Base-by-base conservation (phyloP, 2,329 filamentous ascomycete species). In the Beauveria caledonica region DNA sequence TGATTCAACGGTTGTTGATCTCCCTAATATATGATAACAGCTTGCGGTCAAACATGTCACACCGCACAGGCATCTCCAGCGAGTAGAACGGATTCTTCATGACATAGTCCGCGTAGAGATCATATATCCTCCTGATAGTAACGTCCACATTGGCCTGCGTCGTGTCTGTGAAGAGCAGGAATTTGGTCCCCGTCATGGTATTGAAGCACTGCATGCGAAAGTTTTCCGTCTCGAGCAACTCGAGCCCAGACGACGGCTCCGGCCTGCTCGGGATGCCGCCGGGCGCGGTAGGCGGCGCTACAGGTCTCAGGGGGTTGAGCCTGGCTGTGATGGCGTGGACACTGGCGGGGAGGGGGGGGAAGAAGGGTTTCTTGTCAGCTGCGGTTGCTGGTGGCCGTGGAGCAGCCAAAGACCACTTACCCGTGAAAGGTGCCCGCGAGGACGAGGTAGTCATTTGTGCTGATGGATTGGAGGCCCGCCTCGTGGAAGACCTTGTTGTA, bases 11-110 rank as follows among this genome's bases (percentile, higher is more conserved):
- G 69, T 79, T 86, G 69, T 87, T 88, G 67, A 86, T 81, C 70
- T 85, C 83, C 70, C 90, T 86, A 68, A 96, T 85, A 75, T 92
- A 96, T 42, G 86, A 89, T 65, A 84, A 82, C 65, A 97, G 73
- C 73, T 90, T 90, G 67, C 92, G 82, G 73, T 99, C 94, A 77
- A 97, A 99, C 67, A 91, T 89, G 71, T 97, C 94, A 75, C 94
- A 96, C 63, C 94, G 82, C 58, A 99, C 86, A 7, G 94, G 94
- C 92, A 97, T 99, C 77, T 99, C 94, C 61, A 96, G 80, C 70
- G 94, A 92, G 76, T 97, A 97, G 71, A 99, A 99, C 1, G 94
- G 94, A 73, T 99, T 99, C 81, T 97, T 99, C 91, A 97, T 97
- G 67, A 99, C 94, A 72, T 90, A 97, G 74, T 99, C 94, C 55